Conservation (phyloP, 2,329 filamentous ascomycete genomes). For the Rhynchosporium agropyri region DNA sequence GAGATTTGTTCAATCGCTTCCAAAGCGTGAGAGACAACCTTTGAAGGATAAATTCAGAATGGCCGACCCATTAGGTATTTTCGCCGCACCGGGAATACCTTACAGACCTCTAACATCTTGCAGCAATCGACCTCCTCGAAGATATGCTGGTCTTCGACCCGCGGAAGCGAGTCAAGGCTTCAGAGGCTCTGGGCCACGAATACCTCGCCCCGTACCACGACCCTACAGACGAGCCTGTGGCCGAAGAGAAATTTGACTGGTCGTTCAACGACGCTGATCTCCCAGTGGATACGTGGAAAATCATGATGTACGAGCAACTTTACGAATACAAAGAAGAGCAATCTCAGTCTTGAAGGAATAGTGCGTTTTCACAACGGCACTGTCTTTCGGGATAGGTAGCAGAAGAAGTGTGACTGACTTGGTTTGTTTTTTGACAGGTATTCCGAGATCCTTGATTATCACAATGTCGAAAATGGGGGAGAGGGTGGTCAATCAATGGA, state of each 20-base stretch:
- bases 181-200: conserved; percentile 83
- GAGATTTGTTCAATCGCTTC: conserved; percentile 95
- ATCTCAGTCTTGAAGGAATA: conserved; percentile 29
- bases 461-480: conserved; percentile 68
- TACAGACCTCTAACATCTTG: conserved; percentile 37
- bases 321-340: conserved; percentile 36
- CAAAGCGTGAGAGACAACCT: conserved; percentile 89
- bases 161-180: conserved; percentile 89
- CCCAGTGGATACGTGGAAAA: conserved; percentile 99
- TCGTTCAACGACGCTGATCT: conserved; percentile 98
- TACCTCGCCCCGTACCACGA: conserved; percentile 98
- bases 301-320: conserved; percentile 84
- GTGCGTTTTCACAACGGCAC: conserved; percentile 31
- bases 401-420: conserved; percentile 40
- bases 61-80: conserved; percentile 77
- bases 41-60: conserved; percentile 91
- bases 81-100: not conserved
- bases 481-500: conserved; percentile 30
- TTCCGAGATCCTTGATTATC: conserved; percentile 97
- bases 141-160: conserved; percentile 98
- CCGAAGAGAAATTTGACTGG: conserved; percentile 99
- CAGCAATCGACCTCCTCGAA: conserved; percentile 91
- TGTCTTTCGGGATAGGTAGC: conserved; percentile 21
- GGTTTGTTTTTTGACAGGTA: conserved; percentile 65
- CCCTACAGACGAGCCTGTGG: conserved; percentile 91